Evolutionary conservation across 352 stramenopile genomes (phyloP).

Genomic region (Globisporangium acanthophoron): DNA sequence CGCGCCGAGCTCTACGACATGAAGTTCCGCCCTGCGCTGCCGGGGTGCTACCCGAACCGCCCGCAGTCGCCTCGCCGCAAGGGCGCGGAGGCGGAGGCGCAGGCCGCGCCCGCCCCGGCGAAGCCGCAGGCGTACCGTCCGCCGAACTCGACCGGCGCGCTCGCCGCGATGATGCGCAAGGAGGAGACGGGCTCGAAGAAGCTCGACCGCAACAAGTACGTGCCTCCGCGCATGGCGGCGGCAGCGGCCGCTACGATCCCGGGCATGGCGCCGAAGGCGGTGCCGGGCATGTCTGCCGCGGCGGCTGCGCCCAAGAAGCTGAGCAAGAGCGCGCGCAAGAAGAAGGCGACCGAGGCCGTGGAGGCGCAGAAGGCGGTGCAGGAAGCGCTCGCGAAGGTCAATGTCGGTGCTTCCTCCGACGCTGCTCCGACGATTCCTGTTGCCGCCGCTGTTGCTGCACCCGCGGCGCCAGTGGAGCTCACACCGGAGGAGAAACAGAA

Average conservation of each 20-base stretch:
- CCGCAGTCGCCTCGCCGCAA: conserved; percentile 81
- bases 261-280: conserved; percentile 34
- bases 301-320: conserved; percentile 51
- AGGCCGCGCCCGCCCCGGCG: conserved; percentile 35
- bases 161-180: conserved; percentile 93
- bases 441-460: neutral
- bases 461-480: conserved; percentile 24
- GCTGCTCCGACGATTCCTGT: neutral
- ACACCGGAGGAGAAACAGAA: conserved; percentile 81
- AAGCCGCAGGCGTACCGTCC: conserved; percentile 84
- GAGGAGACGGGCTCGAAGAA: conserved; percentile 77
- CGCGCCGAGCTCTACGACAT: conserved; percentile 85
- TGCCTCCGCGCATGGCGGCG: conserved; percentile 28
- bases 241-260: conserved; percentile 25
- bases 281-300: conserved; percentile 57
- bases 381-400: conserved; percentile 42
- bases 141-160: conserved; percentile 81
- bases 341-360: conserved; percentile 76
- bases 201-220: conserved; percentile 85
- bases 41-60: conserved; percentile 85
- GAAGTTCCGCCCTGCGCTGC: conserved; percentile 72
- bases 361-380: conserved; percentile 63
- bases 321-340: conserved; percentile 78
- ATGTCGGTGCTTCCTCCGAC: conserved; percentile 9
- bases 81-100: conserved; percentile 28